Base-by-base conservation (phyloP, 495 filamentous ascomycete species). In the Aspergillus incahuasiensis region DNA sequence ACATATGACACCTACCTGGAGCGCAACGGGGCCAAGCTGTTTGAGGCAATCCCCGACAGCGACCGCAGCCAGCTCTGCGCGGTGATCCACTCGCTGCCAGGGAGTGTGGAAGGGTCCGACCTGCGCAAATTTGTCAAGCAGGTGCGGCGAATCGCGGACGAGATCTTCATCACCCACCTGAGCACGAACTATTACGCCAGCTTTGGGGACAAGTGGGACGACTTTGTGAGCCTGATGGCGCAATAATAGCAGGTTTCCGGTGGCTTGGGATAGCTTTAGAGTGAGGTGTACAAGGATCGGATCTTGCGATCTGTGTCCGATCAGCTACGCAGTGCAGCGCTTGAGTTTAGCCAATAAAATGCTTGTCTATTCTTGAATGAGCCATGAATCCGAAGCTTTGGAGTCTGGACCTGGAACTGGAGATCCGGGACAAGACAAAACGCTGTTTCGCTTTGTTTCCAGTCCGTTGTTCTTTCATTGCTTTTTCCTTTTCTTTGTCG, bases 81-180 rank as follows among this genome's bases (percentile, higher is more conserved):
- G 9, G 67, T 79, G 43, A 65, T 79, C 48, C 75, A 79, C 62
- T 76, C 68, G 2, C 63, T 78, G 9, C 76, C 76, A 6, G 60
- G 67, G 1, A 58, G 40, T 13, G 50, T 73, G 13, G 61, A 67
- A 34, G 68, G 65, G 15, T 63, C 63, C 9, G 52, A 72, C 18
- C 58, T 73, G 30, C 69, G 62, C 20, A 34, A 56, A 18, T 56
- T 78, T n/a, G 68, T 77, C 12, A 63, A 69, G 59, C 57, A 73
- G 25, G 62, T 68, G 38, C 67, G 73, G 28, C 61, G 54, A 25
- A 59, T 73, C 12, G 71, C 69, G 5, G 72, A 74, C 47, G 70
- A 74, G 57, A 47, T 78, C 22, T 79, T 76, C 57, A 68, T 78
- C 46, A 79, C 76, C 11, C 71, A 74, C 48, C 62, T 77, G 41